Conservation (phyloP, 2,329 filamentous ascomycete species). For the Exutisphaerella laricina region DNA sequence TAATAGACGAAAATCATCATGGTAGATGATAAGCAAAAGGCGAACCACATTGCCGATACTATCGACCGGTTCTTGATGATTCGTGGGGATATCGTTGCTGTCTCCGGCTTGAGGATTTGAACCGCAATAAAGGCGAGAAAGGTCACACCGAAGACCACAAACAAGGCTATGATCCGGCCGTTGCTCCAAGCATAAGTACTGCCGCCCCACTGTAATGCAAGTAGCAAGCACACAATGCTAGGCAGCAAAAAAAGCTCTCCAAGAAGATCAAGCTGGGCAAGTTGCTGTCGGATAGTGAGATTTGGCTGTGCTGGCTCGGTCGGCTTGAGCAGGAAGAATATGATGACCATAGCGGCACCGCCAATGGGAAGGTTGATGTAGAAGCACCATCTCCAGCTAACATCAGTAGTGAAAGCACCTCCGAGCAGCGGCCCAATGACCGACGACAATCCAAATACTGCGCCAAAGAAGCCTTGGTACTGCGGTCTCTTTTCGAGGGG, state of each 20-base stretch:
- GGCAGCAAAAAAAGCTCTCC: slow-evolving; percentile 40
- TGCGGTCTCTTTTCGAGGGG: slow-evolving; percentile 38
- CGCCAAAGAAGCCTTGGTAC: slow-evolving; percentile 36
- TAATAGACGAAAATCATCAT: slow-evolving; percentile 45
- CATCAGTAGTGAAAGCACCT: slow-evolving; percentile 39
- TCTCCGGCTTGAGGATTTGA: slow-evolving; percentile 39
- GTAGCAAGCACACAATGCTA: slow-evolving; percentile 40
- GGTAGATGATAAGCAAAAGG: slow-evolving; percentile 37
- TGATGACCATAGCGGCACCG: slow-evolving; percentile 34
- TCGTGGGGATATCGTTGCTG: slow-evolving; percentile 40
- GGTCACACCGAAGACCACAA: slow-evolving; percentile 38
- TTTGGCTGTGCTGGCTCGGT: slow-evolving; percentile 16
- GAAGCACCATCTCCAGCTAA: slow-evolving; percentile 35
- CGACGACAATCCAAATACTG: slow-evolving; percentile 35
- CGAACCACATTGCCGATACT: slow-evolving; percentile 35
- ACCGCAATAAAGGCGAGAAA: slow-evolving; percentile 37
- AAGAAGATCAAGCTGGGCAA: slow-evolving; percentile 41
- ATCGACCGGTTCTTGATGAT: slow-evolving; percentile 42
- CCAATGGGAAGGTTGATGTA: slow-evolving; percentile 43
- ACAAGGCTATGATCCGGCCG: slow-evolving; percentile 40
- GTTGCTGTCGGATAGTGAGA: slow-evolving; percentile 34
- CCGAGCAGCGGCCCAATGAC: slow-evolving; percentile 43
- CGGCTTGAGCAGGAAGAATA: slow-evolving; percentile 39
- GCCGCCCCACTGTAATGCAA: slow-evolving; percentile 48
- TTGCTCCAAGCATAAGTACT: slow-evolving; percentile 38